These are phyloP conservation scores for Starmerella khaoyaiensis DNA, from an alignment of 805 yeast species.

Conservation along the genomic window DNA sequence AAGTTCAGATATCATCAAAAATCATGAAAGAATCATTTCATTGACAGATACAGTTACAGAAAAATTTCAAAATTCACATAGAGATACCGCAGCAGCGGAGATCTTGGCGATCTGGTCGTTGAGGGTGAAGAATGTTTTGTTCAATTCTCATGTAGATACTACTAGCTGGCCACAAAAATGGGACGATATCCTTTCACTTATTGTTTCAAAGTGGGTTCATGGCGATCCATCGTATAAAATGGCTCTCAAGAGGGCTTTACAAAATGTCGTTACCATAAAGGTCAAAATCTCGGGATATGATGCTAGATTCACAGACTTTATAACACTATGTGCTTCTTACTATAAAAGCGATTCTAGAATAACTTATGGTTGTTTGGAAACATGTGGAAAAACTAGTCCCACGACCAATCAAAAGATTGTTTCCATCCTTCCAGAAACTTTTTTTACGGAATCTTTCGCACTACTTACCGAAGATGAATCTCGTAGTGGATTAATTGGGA, in stretches of 20 bases:
- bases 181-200: slow-evolving; percentile 2
- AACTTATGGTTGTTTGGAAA: slow-evolving; percentile 12
- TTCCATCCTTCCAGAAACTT: slow-evolving; percentile 1
- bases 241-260: slow-evolving; percentile 2
- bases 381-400: slow-evolving; percentile 3
- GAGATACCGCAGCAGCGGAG: slow-evolving; percentile 6
- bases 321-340: slow-evolving; percentile 2
- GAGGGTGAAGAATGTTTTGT: background rate
- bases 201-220: slow-evolving; percentile 11
- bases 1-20: background rate
- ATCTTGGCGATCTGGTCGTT: slow-evolving; percentile 8
- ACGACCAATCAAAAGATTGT: background rate
- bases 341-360: slow-evolving; percentile 6
- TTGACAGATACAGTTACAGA: background rate
- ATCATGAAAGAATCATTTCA: background rate
- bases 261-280: slow-evolving; percentile 2
- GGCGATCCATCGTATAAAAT: slow-evolving; percentile 14
- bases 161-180: background rate
- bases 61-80: background rate
- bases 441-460: slow-evolving; percentile 4
- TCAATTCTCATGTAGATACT: background rate
- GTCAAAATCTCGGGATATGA: background rate
- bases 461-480: slow-evolving; percentile 3
- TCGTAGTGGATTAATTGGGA: slow-evolving; percentile 10
- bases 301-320: background rate